phyloP scores from a whole-genome alignment of 805 yeast genomes.

The Hanseniaspora guilliermondii region DNA sequence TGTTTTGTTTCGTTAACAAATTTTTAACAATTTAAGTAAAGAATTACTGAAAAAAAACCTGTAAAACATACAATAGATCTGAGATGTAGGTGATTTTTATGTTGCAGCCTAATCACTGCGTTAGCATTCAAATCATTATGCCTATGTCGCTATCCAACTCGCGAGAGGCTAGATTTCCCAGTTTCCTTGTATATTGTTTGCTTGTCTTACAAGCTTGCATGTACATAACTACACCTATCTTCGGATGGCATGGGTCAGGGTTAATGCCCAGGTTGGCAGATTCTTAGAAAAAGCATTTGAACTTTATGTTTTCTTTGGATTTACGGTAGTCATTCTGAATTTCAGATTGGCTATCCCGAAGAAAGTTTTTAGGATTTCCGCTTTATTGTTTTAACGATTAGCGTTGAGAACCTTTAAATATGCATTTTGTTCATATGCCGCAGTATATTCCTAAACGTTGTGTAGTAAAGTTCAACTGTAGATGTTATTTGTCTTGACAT shows the following conservation, averaged over 20 bases:
- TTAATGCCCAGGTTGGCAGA: constrained; percentile 94
- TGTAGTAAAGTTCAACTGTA: constrained; percentile 40
- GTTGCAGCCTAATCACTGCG: constrained; percentile 14
- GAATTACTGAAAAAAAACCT: not conserved
- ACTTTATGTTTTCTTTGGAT: constrained; percentile 29
- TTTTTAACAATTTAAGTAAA: not conserved
- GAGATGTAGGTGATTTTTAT: constrained; percentile 11
- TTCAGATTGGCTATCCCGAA: constrained; percentile 22
- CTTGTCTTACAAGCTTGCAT: not conserved
- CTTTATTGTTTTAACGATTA: constrained; percentile 25
- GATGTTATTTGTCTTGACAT: constrained; percentile 6
- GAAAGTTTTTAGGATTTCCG: constrained; percentile 30
- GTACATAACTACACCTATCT: constrained; percentile 22
- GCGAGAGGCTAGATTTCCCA: constrained; percentile 45
- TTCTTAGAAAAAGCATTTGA: constrained; percentile 55
- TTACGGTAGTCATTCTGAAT: not conserved
- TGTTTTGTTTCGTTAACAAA: too few species aligned
- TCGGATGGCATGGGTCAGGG: constrained; percentile 46
- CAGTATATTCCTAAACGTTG: constrained; percentile 99
- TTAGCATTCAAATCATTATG: constrained; percentile 13
- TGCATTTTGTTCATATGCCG: constrained; percentile 44
- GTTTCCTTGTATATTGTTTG: constrained; percentile 21
- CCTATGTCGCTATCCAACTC: constrained; percentile 52
- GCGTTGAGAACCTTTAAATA: constrained; percentile 48
- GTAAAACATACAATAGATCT: constrained; percentile 14